These are phyloP conservation scores for Balamuthia mandrillaris DNA, from an alignment of 208 protist species.

Conservation along the genomic window DNA sequence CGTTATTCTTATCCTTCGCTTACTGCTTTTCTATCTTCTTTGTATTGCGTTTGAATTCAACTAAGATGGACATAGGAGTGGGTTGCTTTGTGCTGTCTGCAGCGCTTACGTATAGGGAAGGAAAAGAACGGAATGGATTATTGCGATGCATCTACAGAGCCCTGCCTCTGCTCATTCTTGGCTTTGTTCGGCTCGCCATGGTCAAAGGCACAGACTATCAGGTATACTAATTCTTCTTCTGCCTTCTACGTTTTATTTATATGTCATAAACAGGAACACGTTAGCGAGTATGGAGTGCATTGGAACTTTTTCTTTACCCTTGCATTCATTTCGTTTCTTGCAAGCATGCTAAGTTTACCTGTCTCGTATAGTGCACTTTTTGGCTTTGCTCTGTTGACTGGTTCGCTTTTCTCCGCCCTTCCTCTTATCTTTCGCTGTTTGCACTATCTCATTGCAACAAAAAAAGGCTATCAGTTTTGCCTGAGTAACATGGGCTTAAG, in stretches of 20 bases:
- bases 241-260: constrained; percentile 18
- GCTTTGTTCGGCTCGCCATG: constrained; percentile 52
- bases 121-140: not conserved
- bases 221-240: not conserved
- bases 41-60: not conserved
- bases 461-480: not conserved
- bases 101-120: constrained; percentile 49
- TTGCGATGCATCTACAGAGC: not conserved
- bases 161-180: constrained; percentile 57
- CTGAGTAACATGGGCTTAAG: not conserved
- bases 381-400: not conserved
- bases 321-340: constrained; percentile 47
- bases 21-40: not conserved
- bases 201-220: constrained; percentile 66
- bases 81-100: constrained; percentile 67
- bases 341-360: constrained; percentile 8
- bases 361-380: not conserved
- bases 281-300: constrained; percentile 79
- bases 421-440: not conserved
- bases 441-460: constrained; percentile 13
- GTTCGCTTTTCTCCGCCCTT: not conserved
- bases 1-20: not conserved
- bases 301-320: constrained; percentile 86
- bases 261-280: constrained; percentile 62
- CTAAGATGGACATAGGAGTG: constrained; percentile 75